These are phyloP conservation scores for Pachysandra terminalis DNA, from an alignment of 164 flowering plant genomes.

Conservation along the genomic window DNA sequence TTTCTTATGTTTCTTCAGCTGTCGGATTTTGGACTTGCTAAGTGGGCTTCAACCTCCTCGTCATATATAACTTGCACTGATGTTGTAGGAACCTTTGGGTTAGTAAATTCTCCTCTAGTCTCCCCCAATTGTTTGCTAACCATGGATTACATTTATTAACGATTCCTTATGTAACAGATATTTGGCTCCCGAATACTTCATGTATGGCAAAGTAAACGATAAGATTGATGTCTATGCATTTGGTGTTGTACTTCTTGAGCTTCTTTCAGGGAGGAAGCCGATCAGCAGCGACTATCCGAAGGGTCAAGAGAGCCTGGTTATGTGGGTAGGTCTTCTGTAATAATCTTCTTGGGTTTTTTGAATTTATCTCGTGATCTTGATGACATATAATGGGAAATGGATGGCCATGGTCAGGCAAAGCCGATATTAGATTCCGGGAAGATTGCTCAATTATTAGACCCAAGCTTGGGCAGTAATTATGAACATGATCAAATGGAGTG, in stretches of 20 bases:
- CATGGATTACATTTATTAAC: background rate
- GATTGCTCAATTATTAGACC: conserved; percentile 55
- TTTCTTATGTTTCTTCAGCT: conserved; percentile 45
- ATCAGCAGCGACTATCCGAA: conserved; percentile 67
- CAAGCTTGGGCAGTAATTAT: conserved; percentile 45
- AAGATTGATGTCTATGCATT: conserved; percentile 91
- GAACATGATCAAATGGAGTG: conserved; percentile 66
- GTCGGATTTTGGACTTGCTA: conserved; percentile 94
- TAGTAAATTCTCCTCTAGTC: conserved; percentile 16
- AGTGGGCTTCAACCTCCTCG: conserved; percentile 67
- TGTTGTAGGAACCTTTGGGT: conserved; percentile 98
- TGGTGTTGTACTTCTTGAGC: conserved; percentile 98
- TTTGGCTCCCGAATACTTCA: conserved; percentile 97
- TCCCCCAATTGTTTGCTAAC: background rate
- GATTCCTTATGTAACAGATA: conserved; percentile 49
- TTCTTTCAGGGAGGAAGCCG: conserved; percentile 91
- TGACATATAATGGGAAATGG: background rate
- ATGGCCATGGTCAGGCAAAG: conserved; percentile 52
- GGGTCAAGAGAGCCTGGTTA: conserved; percentile 89
- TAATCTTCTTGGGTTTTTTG: background rate
- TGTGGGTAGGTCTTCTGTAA: conserved; percentile 69
- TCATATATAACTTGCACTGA: conserved; percentile 70
- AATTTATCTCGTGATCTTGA: conserved; percentile 10
- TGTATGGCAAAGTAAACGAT: conserved; percentile 86
- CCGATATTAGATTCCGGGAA: conserved; percentile 65